Base-by-base conservation (phyloP, 129 eudicot genomes). In the Ambrosia artemisiifolia region DNA sequence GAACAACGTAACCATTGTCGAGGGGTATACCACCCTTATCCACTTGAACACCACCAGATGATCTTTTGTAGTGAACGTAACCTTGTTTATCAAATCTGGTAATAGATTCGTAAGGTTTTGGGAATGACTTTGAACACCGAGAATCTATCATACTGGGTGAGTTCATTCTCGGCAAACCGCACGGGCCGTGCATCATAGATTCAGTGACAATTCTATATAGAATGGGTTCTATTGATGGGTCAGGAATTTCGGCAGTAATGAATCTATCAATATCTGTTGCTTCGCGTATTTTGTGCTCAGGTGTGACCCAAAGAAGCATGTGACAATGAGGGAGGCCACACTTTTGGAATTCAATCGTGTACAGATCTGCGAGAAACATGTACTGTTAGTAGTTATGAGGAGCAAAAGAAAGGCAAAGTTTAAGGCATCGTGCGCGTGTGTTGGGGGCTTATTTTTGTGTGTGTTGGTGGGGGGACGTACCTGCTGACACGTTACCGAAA, bases 181-280 rank as follows among this genome's bases (percentile, higher is more conserved):
- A 59, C 2, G 65, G 65, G 3, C 17, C 38, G 28, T 75, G 80
- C 55, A 75, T 13, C 74, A 75, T 75, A 1, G 6, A 24, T 5
- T 28, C 56, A 0, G 24, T 0, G 2, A 75, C 67, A 0, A 62
- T 17, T 10, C 28, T 40, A 43, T 66, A 54, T 1, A 38, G 13
- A 7, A 5, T 11, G 0, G 74, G 68, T 10, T 55, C 44, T 1
- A 0, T 3, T 10, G 11, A 11, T 0, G 5, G 13, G 51, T 50
- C 55, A 2, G 71, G 71, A 1, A 66, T 4, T 20, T 66, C 54
- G 1, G 71, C 71, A 1, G n/a, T 7, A 1, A 66, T 44, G 3
- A 7, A 42, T 0, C 3, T 2, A 7, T 66, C 71, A 1, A 66
- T 34, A 19, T 66, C 55, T 10, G 10, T 36, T 2, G 7, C 35